Conservation (phyloP, 768 basidiomycete genomes). For the Hydnum rufescens region DNA sequence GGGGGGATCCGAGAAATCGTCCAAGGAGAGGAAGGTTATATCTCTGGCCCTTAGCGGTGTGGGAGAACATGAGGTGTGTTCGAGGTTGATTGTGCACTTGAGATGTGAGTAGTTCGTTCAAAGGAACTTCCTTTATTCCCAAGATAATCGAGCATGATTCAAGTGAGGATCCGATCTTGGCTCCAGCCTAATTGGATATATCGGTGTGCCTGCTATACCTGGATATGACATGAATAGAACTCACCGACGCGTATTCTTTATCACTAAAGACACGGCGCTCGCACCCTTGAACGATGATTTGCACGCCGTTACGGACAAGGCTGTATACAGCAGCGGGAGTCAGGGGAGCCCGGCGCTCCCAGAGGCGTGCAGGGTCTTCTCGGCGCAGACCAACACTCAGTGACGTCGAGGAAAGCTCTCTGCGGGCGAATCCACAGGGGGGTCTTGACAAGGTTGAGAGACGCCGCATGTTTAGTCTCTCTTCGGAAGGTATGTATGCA, state of each 20-base stretch:
- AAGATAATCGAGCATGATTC: slow-evolving; percentile 50
- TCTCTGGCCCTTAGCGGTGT: slow-evolving; percentile 62
- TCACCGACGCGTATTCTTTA: background rate
- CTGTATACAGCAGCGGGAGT: slow-evolving; percentile 53
- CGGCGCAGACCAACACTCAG: slow-evolving; percentile 42
- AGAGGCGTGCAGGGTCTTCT: slow-evolving; percentile 62
- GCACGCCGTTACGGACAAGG: slow-evolving; percentile 35
- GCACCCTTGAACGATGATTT: slow-evolving; percentile 42
- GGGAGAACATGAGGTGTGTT: slow-evolving; percentile 82
- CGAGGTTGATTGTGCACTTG: slow-evolving; percentile 28
- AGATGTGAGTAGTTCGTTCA: slow-evolving; percentile 35
- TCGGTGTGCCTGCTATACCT: background rate
- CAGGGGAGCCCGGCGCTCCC: slow-evolving; percentile 74
- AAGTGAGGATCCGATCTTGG: slow-evolving; percentile 36
- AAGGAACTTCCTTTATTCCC: slow-evolving; percentile 77
- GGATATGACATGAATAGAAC: background rate
- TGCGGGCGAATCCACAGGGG: too few relatives aligned
- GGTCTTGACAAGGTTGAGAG: too few relatives aligned
- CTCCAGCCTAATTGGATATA: slow-evolving; percentile 43
- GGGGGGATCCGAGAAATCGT: slow-evolving; percentile 29
- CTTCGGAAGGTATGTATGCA: too few relatives aligned
- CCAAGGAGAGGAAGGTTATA: slow-evolving; percentile 71
- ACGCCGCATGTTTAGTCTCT: too few relatives aligned
- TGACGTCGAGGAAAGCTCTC: too few relatives aligned
- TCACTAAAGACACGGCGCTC: background rate